A percentile compares a stretch with the other conserved stretches of the same genome.
Conservation (phyloP, 495 filamentous ascomycete genomes). For the Penicillium angulare region DNA sequence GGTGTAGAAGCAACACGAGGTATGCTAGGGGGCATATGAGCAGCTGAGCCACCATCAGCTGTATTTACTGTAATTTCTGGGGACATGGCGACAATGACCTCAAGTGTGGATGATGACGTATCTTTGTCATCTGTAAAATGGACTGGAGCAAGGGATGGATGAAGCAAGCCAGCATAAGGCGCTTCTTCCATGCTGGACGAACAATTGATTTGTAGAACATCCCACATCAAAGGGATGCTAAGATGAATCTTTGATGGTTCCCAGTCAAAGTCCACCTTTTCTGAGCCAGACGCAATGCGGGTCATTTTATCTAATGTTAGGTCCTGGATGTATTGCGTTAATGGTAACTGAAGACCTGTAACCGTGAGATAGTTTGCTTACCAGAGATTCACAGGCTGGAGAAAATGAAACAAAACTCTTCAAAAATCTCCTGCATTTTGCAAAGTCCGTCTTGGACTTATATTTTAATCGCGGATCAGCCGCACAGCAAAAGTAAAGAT, state of each 20-base stretch:
- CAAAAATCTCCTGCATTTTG: conserved; percentile 44
- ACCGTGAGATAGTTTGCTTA: conserved; percentile 13
- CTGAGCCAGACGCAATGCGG: conserved; percentile 42
- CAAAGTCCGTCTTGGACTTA: conserved; percentile 45
- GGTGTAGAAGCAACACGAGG: conserved; percentile 22
- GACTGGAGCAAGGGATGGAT: conserved; percentile 31
- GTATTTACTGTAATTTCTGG: conserved; percentile 46
- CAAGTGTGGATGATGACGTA: conserved; percentile 31
- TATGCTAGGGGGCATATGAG: conserved; percentile 32
- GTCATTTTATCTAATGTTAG: conserved; percentile 42
- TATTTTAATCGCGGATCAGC: conserved; percentile 42
- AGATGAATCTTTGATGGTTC: conserved; percentile 46
- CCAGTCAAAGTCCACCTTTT: conserved; percentile 44
- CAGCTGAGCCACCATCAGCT: conserved; percentile 42
- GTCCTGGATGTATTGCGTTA: conserved; percentile 22
- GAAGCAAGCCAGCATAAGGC: conserved; percentile 29
- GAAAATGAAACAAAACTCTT: conserved; percentile 41
- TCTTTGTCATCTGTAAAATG: conserved; percentile 24
- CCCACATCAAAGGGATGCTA: conserved; percentile 53
- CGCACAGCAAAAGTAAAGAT: conserved; percentile 47
- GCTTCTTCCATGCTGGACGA: conserved; percentile 24
- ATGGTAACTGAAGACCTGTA: neutral
- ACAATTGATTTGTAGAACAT: conserved; percentile 42
- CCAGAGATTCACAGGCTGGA: conserved; percentile 36
- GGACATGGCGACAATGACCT: conserved; percentile 45